A percentile compares a stretch with the other conserved stretches of the same genome.
These are phyloP conservation scores for Candida coquimbonensis DNA, from an alignment of 805 yeast species.

Conservation along the genomic window DNA sequence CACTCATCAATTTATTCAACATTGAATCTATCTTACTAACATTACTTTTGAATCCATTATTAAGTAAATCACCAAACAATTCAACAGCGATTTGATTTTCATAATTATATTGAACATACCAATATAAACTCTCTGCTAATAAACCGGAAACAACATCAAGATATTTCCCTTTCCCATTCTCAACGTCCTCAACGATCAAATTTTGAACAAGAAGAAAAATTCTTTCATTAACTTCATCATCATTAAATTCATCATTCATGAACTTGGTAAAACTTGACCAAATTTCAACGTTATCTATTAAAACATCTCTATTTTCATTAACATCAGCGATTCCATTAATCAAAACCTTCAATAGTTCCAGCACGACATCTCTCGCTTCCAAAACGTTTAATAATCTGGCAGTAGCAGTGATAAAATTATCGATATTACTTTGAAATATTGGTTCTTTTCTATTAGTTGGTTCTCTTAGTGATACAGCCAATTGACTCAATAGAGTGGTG, in stretches of 20 bases:
- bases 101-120: conserved; percentile 5
- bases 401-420: conserved; percentile 9
- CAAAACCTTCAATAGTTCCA: conserved; percentile 19
- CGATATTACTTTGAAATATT: conserved; percentile 11
- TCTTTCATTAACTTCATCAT: conserved; percentile 17
- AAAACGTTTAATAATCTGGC: conserved; percentile 4
- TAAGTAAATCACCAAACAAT: background rate
- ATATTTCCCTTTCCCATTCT: conserved; percentile 1
- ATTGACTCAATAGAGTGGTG: conserved; percentile 15
- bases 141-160: conserved; percentile 6
- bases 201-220: conserved; percentile 14
- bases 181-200: conserved; percentile 14
- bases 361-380: conserved; percentile 3
- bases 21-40: conserved; percentile 7
- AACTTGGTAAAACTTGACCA: conserved; percentile 8
- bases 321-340: conserved; percentile 23
- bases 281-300: conserved; percentile 5
- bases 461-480: conserved; percentile 20
- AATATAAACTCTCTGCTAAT: conserved; percentile 10
- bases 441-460: conserved; percentile 10
- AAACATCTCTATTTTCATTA: conserved; percentile 13
- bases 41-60: background rate
- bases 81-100: conserved; percentile 2
- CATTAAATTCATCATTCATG: conserved; percentile 14
- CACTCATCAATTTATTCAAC: conserved; percentile 2